These are phyloP conservation scores for Phellinidium pouzarii DNA, from an alignment of 1,284 basidiomycete genomes.

Conservation along the genomic window DNA sequence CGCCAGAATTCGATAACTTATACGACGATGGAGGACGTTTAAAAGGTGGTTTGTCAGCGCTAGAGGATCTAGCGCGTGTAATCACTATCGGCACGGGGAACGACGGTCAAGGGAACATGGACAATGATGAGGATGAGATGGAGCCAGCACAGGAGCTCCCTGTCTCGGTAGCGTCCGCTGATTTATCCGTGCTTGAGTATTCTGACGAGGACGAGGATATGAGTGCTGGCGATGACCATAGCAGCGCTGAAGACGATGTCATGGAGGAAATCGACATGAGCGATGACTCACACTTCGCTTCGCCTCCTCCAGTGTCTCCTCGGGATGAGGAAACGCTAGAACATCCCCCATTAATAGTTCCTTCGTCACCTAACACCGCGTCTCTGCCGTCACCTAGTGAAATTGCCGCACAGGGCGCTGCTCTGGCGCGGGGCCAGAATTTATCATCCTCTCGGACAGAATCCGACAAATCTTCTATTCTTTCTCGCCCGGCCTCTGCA, in stretches of 20 bases:
- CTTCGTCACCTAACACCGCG: slow-evolving; percentile 15
- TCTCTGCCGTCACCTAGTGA: slow-evolving; percentile 20
- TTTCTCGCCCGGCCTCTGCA: slow-evolving; percentile 23
- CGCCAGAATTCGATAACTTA: slow-evolving; percentile 56
- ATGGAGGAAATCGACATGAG: slow-evolving; percentile 75
- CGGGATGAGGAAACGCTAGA: slow-evolving; percentile 25
- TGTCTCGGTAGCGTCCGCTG: slow-evolving; percentile 50
- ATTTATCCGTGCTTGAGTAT: slow-evolving; percentile 51
- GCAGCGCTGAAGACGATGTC: slow-evolving; percentile 64
- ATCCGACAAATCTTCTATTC: slow-evolving; percentile 20
- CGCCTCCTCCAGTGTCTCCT: slow-evolving; percentile 26
- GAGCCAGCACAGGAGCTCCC: slow-evolving; percentile 71
- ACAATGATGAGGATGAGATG: slow-evolving; percentile 53
- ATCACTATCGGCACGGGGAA: slow-evolving; percentile 56
- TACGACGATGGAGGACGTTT: slow-evolving; percentile 78
- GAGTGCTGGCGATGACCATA: slow-evolving; percentile 56
- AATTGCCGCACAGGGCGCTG: slow-evolving; percentile 25
- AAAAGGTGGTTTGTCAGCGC: slow-evolving; percentile 70
- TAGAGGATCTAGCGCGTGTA: slow-evolving; percentile 80
- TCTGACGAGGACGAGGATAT: slow-evolving; percentile 77
- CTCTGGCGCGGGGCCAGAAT: slow-evolving; percentile 19
- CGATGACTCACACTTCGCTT: slow-evolving; percentile 39
- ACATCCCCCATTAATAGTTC: slow-evolving; percentile 22
- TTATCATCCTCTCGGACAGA: slow-evolving; percentile 11
- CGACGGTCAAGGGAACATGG: slow-evolving; percentile 49